Base-by-base conservation (phyloP, 441 rosid species). In the Gossypium davidsonii region DNA sequence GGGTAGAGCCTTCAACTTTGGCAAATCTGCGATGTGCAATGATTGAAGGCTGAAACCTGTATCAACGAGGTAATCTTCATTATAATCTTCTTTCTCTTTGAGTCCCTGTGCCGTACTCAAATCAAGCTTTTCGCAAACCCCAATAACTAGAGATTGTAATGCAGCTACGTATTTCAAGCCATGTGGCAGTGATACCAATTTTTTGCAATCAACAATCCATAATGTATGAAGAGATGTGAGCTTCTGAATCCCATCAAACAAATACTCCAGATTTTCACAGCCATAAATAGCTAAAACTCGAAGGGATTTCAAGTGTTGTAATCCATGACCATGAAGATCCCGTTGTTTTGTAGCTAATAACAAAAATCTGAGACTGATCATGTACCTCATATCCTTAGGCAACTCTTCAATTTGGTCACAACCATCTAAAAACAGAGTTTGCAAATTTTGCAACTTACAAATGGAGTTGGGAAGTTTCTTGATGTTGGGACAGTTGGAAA, bases 391-490 rank as follows among this genome's bases (percentile, higher is more conserved):
- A 12, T 75, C 72, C 44, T 34, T 65, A 7, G 79, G 81, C 28
- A 79, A 49, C 71, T 74, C 70, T 51, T 77, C 69, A 15, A 77
- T 23, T 56, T 42, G 65, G 14, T 21, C 2, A 8, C 84, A 80
- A 14, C 21, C 1, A 18, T 14, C 3, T 0, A 80, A 6, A 1
- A 5, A 0, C 3, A 83, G 51, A 28, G 52, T 46, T 63, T 76
- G 76, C 63, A 83, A 71, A 51, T 18, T 66, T 4, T 37, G 80
- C 5, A 63, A 18, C 68, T 63, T 18, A 63, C 68, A 63, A 18
- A 63, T 39, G 51, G 51, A 63, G 14, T 39, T 18, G 0, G 28
- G 68, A 4, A 63, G 68, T 20, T 63, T 63, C 61, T 72, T 61
- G 17, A 80, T 72, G 21, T 42, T 72, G 2, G 0, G 2, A 31